These are phyloP conservation scores for Apiospora rasikravindrae DNA, from an alignment of 2,329 filamentous ascomycete genomes.

Conservation along the genomic window DNA sequence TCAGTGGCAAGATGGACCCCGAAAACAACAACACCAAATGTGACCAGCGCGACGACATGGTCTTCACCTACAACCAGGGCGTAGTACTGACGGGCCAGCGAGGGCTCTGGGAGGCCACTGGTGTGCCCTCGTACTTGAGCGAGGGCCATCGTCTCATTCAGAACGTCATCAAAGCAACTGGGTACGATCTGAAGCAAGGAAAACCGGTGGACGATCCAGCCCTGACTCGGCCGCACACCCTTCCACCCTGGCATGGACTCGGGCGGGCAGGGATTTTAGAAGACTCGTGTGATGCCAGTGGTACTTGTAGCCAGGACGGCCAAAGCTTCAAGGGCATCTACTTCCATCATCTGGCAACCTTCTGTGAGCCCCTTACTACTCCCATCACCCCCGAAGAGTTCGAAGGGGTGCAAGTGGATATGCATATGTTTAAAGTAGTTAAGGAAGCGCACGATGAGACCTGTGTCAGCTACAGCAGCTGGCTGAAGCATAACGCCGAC, in stretches of 20 bases:
- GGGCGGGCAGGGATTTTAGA: slow-evolving; percentile 83
- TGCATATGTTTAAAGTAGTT: slow-evolving; percentile 36
- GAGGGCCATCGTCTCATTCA: slow-evolving; percentile 82
- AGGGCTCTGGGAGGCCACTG: slow-evolving; percentile 80
- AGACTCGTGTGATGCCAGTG: slow-evolving; percentile 79
- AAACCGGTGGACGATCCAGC: slow-evolving; percentile 47
- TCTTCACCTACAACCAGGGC: slow-evolving; percentile 96
- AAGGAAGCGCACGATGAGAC: slow-evolving; percentile 56
- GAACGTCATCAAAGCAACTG: slow-evolving; percentile 77
- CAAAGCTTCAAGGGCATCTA: slow-evolving; percentile 96
- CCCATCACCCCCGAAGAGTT: slow-evolving; percentile 50
- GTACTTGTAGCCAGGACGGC: slow-evolving; percentile 78
- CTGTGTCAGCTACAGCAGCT: slow-evolving; percentile 71
- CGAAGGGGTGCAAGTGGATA: slow-evolving; percentile 35
- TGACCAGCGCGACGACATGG: slow-evolving; percentile 82
- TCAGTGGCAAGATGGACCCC: slow-evolving; percentile 66
- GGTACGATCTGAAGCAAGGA: slow-evolving; percentile 64
- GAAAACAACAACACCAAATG: slow-evolving; percentile 73
- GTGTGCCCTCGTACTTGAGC: slow-evolving; percentile 70
- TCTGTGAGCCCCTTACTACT: slow-evolving; percentile 70
- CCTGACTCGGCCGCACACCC: slow-evolving; percentile 39
- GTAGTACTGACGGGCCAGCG: slow-evolving; percentile 83
- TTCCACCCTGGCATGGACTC: slow-evolving; percentile 72
- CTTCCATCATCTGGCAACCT: slow-evolving; percentile 83
- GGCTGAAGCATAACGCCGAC: slow-evolving; percentile 79